Evolutionary conservation across 1,284 basidiomycete species (phyloP).

Genomic region (Schizophyllum amplum): DNA sequence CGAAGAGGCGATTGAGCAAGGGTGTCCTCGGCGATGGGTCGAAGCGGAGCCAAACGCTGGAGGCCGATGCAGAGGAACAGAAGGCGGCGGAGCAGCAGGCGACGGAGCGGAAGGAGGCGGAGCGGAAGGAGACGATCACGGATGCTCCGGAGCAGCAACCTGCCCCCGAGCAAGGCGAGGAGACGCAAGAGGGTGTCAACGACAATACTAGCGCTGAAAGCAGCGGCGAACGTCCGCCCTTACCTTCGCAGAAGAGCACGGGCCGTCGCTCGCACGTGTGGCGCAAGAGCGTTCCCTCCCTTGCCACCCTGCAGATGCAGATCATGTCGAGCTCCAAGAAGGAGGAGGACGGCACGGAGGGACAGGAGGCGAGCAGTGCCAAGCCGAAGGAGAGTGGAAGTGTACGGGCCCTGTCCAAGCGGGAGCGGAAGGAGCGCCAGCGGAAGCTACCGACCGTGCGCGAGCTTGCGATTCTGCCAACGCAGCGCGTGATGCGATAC

Average conservation of each 20-base stretch:
- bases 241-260: slow-evolving; percentile 10
- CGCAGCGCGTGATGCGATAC: slow-evolving; percentile 63
- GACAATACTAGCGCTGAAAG: not conserved
- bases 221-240: not conserved
- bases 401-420: not conserved
- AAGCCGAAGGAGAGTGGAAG: slow-evolving; percentile 13
- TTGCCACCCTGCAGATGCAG: not conserved
- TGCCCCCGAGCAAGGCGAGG: not conserved
- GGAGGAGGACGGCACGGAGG: slow-evolving; percentile 7
- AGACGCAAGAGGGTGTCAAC: not conserved
- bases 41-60: not conserved
- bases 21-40: slow-evolving; percentile 11
- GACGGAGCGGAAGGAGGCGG: too few species aligned
- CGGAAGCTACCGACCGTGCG: slow-evolving; percentile 29
- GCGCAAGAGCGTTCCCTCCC: not conserved
- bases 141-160: not conserved
- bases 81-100: slow-evolving; percentile 4
- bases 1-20: slow-evolving; percentile 18
- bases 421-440: slow-evolving; percentile 3
- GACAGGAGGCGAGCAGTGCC: slow-evolving; percentile 11
- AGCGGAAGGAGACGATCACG: too few species aligned
- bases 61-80: not conserved
- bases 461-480: slow-evolving; percentile 62
- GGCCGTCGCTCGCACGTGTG: not conserved
- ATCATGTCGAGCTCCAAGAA: not conserved